Percentiles rank a stretch among this genome's conserved stretches.
Conservation (phyloP, 805 yeast species). For the Candida khao-thaluensis region DNA sequence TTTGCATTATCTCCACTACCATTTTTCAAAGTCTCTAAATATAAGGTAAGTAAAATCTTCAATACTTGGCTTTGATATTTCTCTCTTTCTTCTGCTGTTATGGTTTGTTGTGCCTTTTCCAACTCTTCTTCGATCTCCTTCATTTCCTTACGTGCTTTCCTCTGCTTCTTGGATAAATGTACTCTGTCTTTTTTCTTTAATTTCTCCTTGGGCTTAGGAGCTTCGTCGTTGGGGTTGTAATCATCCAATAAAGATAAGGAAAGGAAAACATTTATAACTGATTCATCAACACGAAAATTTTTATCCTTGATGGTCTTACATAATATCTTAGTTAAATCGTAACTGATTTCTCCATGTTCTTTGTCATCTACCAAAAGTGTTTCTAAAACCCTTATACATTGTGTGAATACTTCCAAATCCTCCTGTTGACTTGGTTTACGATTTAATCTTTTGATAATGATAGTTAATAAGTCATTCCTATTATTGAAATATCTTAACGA, state of each 20-base stretch:
- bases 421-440: constrained; percentile 52
- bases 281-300: constrained; percentile 78
- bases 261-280: constrained; percentile 69
- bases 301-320: constrained; percentile 71
- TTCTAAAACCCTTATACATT: constrained; percentile 66
- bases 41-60: constrained; percentile 67
- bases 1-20: constrained; percentile 48
- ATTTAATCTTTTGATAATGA: constrained; percentile 65
- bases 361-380: constrained; percentile 71
- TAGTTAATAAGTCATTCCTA: constrained; percentile 68
- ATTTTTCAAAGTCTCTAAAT: constrained; percentile 69
- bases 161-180: constrained; percentile 86
- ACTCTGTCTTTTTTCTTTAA: constrained; percentile 83
- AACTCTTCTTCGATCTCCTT: constrained; percentile 87
- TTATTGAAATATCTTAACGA: constrained; percentile 78
- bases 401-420: constrained; percentile 50
- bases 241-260: constrained; percentile 66
- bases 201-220: constrained; percentile 43
- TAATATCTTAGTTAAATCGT: constrained; percentile 67
- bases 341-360: constrained; percentile 75
- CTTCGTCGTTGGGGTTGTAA: constrained; percentile 63
- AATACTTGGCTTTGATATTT: constrained; percentile 80
- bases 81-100: constrained; percentile 86
- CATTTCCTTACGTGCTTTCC: constrained; percentile 82
- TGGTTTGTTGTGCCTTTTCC: constrained; percentile 81